Base-by-base conservation (phyloP, 306 rosid species). In the Citrullus amarus region DNA sequence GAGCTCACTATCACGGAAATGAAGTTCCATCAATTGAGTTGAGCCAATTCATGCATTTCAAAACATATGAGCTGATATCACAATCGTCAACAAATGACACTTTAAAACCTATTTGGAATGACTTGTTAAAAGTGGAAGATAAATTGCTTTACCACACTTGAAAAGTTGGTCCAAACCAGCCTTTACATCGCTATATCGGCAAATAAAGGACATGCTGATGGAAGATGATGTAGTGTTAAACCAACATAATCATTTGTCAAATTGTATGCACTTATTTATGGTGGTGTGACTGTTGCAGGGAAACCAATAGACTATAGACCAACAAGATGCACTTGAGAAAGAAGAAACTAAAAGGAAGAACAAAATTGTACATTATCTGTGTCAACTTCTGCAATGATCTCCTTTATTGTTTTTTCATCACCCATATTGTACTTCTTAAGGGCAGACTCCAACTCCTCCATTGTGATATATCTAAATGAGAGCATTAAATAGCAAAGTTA, bases 381-480 rank as follows among this genome's bases (percentile, higher is more conserved):
- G 85, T 95, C 98, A 76, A 89, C 98, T 87, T 92, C 98, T 59
- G 96, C 96, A 53, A 95, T 91, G 86, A 95, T 92, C 83, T 95
- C 97, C 91, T 92, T 92, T 63, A 92, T 91, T n/a, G 96, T 92
- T 81, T 88, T 86, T 84, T 87, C 92, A 76, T 92, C 98, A 8
- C 97, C 97, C 96, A 92, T 92, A 59, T 92, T 95, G 83, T 95
- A 92, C 86, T 88, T 89, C 88, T 82, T 92, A 67, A 95, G 97
- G 25, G 97, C 91, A 83, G 83, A 85, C 87, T 89, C 98, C 84
- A 95, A 85, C 80, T 92, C 98, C 85, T 89, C 97, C 90, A 82
- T 75, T 14, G 98, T 95, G 80, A 95, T 92, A 84, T 89, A 88
- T 84, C 98, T 95, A 65, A 50, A 75, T 44, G 36, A 50, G 70